Conservation (phyloP, 768 basidiomycete species). For the Lactifluus subvellereus region DNA sequence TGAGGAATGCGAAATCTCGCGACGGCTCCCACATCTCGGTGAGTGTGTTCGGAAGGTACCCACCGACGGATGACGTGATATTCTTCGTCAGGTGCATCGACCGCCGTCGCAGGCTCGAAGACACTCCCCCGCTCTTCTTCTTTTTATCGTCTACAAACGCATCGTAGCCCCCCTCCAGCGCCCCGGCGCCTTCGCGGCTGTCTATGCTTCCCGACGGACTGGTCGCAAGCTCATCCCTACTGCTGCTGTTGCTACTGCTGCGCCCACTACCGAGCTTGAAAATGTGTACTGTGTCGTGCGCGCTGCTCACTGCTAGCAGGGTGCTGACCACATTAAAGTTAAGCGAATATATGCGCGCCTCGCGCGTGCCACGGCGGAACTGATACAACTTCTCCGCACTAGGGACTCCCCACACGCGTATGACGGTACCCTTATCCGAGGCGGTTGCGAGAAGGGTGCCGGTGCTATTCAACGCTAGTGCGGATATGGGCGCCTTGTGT, state of each 20-base stretch:
- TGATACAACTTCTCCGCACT: slow-evolving; percentile 92
- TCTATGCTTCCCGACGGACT: slow-evolving; percentile 67
- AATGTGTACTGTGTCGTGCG: slow-evolving; percentile 94
- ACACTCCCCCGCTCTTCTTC: slow-evolving; percentile 43
- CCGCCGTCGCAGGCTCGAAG: slow-evolving; percentile 57
- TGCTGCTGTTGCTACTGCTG: slow-evolving; percentile 22
- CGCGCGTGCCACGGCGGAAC: slow-evolving; percentile 86
- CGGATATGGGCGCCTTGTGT: slow-evolving; percentile 90
- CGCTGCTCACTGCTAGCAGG: slow-evolving; percentile 84
- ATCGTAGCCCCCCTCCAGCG: slow-evolving; percentile 75
- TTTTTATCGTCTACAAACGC: slow-evolving; percentile 77
- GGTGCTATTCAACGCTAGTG: slow-evolving; percentile 75
- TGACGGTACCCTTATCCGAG: slow-evolving; percentile 93
- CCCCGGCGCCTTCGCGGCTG: slow-evolving; percentile 52
- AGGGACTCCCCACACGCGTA: slow-evolving; percentile 89
- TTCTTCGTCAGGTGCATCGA: slow-evolving; percentile 72
- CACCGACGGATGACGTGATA: slow-evolving; percentile 72
- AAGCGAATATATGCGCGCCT: slow-evolving; percentile 78
- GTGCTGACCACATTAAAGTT: slow-evolving; percentile 80
- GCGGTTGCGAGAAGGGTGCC: slow-evolving; percentile 92
- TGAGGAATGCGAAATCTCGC: slow-evolving; percentile 87
- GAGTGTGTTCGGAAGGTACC: slow-evolving; percentile 80
- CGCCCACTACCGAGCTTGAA: slow-evolving; percentile 68
- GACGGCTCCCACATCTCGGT: slow-evolving; percentile 98
- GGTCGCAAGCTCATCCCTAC: slow-evolving; percentile 33